Evolutionary conservation across 2,329 filamentous ascomycete genomes (phyloP).

Genomic region (Aspergillaceae sp.): DNA sequence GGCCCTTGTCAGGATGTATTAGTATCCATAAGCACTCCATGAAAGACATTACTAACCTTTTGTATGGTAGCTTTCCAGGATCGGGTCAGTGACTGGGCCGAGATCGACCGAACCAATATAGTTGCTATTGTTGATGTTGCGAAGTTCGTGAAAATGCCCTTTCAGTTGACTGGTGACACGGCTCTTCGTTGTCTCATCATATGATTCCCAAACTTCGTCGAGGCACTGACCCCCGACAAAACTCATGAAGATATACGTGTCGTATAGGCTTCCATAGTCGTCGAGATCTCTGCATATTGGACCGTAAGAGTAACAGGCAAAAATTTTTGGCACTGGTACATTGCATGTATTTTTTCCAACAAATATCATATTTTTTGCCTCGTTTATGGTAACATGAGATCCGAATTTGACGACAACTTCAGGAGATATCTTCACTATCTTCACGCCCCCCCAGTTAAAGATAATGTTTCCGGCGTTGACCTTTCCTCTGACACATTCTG

Average conservation of each 20-base stretch:
- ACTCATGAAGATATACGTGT: conserved; percentile 16
- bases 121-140: too few species aligned
- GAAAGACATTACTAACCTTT: conserved; percentile 5
- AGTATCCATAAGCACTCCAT: not conserved
- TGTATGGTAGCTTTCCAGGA: conserved; percentile 1
- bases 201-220: too few species aligned
- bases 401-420: conserved; percentile 13
- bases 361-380: conserved; percentile 12
- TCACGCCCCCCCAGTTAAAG: conserved; percentile 7
- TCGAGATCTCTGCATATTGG: conserved; percentile 8
- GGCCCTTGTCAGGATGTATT: conserved; percentile 9
- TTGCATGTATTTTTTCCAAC: conserved; percentile 8
- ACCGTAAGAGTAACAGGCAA: conserved; percentile 10
- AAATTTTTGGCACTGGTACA: conserved; percentile 9
- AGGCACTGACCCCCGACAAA: conserved; percentile 7
- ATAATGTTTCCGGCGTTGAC: conserved; percentile 1
- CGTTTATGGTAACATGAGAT: conserved; percentile 7
- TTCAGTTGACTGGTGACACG: too few species aligned
- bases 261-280: conserved; percentile 9
- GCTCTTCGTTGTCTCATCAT: too few species aligned
- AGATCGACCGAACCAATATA: too few species aligned
- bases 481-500: not conserved
- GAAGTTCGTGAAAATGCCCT: too few species aligned
- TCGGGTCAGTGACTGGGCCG: not conserved
- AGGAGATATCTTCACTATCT: conserved; percentile 11